phyloP scores from a whole-genome alignment of 495 filamentous ascomycete genomes.

The Aspergillus indologenus region DNA sequence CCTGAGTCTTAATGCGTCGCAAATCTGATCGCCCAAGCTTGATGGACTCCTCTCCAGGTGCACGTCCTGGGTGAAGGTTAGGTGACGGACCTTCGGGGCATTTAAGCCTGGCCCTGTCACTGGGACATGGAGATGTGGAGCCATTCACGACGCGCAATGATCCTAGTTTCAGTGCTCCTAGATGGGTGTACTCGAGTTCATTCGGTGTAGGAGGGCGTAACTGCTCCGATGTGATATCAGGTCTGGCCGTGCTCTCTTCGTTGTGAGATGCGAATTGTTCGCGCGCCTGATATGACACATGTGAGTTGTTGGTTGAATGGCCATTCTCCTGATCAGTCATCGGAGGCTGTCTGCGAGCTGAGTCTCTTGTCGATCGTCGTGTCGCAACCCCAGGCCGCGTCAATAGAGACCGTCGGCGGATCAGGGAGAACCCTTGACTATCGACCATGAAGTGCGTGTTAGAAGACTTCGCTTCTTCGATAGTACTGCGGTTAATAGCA shows the following conservation, averaged over 20 bases:
- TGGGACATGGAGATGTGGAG: constrained; percentile 42
- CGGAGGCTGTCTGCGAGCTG: constrained; percentile 23
- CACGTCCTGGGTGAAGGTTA: constrained; percentile 17
- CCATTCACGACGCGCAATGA: constrained; percentile 51
- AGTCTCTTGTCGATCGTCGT: constrained; percentile 33
- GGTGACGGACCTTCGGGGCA: constrained; percentile 11
- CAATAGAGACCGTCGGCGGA: constrained; percentile 47
- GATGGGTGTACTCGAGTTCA: constrained; percentile 46
- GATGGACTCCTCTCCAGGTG: constrained; percentile 12
- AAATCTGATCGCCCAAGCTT: not conserved
- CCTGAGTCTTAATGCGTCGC: not conserved
- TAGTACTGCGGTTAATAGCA: constrained; percentile 23
- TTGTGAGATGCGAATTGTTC: constrained; percentile 19
- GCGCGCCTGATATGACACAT: constrained; percentile 10
- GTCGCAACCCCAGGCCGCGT: constrained; percentile 49
- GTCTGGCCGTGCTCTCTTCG: constrained; percentile 12
- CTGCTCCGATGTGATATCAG: constrained; percentile 6
- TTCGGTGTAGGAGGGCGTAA: constrained; percentile 39
- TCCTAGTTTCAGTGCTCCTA: constrained; percentile 47
- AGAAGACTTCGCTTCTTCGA: constrained; percentile 33
- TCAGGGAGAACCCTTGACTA: constrained; percentile 40
- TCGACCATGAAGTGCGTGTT: constrained; percentile 40
- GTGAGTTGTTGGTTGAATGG: constrained; percentile 9
- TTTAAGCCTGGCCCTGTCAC: constrained; percentile 29
- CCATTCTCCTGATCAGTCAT: constrained; percentile 27